A percentile compares a stretch with the other conserved stretches of the same genome.
These are phyloP conservation scores for Globisporangium paddicum DNA, from an alignment of 352 stramenopile genomes.

Conservation along the genomic window DNA sequence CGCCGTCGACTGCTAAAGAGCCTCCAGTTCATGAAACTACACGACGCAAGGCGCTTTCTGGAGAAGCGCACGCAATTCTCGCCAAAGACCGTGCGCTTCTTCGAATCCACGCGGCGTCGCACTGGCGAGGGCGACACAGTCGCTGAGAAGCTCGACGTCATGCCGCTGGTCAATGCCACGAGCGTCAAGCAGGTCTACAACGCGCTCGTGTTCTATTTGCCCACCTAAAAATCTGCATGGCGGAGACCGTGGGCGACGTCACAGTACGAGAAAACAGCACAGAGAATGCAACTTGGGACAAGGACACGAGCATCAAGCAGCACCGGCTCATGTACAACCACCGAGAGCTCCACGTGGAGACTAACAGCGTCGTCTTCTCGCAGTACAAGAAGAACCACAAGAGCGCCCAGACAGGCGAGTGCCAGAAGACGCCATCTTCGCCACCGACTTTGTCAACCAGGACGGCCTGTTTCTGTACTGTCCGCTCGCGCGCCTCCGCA, in stretches of 20 bases:
- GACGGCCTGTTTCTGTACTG: background rate
- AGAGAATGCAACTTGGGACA: too few relatives aligned
- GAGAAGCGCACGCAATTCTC: background rate
- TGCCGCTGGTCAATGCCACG: background rate
- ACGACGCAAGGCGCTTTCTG: background rate
- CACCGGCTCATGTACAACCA: background rate
- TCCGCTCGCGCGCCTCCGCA: background rate
- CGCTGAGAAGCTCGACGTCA: background rate
- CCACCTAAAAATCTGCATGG: slow-evolving; percentile 1
- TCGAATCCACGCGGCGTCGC: background rate
- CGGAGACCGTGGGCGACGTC: background rate
- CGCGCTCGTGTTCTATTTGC: background rate
- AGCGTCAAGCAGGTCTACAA: slow-evolving; percentile 9
- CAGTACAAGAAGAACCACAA: background rate
- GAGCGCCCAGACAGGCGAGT: background rate
- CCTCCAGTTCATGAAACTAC: slow-evolving; percentile 2
- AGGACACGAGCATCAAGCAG: background rate
- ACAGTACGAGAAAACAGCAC: background rate
- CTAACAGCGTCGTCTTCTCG: slow-evolving; percentile 3
- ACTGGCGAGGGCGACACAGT: background rate
- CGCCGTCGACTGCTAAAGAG: background rate
- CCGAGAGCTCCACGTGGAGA: background rate
- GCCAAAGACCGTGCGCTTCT: background rate
- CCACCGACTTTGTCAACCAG: slow-evolving; percentile 2
- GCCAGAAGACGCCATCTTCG: background rate